Conservation (phyloP, 768 basidiomycete species). For the Podaxis carcinomalis region DNA sequence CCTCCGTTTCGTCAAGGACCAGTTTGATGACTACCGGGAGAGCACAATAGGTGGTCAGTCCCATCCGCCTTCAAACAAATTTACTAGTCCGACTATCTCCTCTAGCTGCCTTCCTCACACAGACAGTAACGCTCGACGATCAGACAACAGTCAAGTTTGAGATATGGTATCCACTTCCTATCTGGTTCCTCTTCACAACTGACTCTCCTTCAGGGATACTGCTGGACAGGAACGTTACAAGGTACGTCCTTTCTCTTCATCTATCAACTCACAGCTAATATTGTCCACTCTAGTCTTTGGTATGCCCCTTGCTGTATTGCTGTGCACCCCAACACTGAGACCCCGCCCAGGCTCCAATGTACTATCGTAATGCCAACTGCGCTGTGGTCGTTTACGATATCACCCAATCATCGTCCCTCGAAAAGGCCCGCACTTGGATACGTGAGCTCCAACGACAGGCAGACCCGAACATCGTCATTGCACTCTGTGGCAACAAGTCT, state of each 20-base stretch:
- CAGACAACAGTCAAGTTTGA: constrained; percentile 95
- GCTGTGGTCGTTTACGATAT: constrained; percentile 97
- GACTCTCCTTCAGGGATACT: constrained; percentile 65
- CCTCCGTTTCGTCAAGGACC: constrained; percentile 92
- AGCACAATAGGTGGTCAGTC: constrained; percentile 83
- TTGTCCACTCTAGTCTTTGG: constrained; percentile 30
- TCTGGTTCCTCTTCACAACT: constrained; percentile 9
- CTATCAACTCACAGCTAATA: constrained; percentile 13
- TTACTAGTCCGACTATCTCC: constrained; percentile 17
- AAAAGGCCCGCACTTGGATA: constrained; percentile 96
- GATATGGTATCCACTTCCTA: constrained; percentile 64
- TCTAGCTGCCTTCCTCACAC: constrained; percentile 95
- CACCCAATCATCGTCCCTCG: constrained; percentile 84
- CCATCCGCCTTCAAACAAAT: constrained; percentile 6
- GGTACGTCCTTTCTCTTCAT: constrained; percentile 34
- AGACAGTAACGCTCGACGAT: constrained; percentile 89
- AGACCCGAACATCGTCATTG: constrained; percentile 94
- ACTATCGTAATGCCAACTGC: constrained; percentile 93
- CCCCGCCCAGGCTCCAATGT: constrained; percentile 77
- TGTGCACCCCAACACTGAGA: constrained; percentile 10
- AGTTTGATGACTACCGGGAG: constrained; percentile 94
- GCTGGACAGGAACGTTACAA: constrained; percentile 96
- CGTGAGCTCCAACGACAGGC: constrained; percentile 95
- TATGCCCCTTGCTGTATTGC: constrained; percentile 35
- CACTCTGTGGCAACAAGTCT: constrained; percentile 93